Evolutionary conservation across 1,284 basidiomycete genomes (phyloP), one percentile per base, ranked within the genome.

Genomic region (Anthracocystis walkeri): DNA sequence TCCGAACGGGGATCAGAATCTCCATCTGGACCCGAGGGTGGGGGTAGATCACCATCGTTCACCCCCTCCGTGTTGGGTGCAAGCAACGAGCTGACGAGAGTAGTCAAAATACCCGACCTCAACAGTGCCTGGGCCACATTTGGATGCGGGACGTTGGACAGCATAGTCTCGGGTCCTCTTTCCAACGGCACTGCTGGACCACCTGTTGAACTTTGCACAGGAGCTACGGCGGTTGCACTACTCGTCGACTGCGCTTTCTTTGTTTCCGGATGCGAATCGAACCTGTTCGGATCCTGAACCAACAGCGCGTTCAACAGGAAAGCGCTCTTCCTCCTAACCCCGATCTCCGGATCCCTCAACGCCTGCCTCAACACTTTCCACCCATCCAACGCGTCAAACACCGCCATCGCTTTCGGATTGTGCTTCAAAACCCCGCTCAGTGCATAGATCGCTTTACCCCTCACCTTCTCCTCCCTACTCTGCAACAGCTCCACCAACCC

Each of bases 401-500:
- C 86, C 33, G 84, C 76, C 1, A 95, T 90, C 0, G 92, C 93
- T 2, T 88, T 86, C 0, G 89, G 89, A 68, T 91, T 92, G 85
- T 96, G 94, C 84, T 94, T 95, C 52, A 98, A 86, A 0, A 94
- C 85, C 0, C 93, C 91, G 0, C 93, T 95, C 14, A 98, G 86
- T 1, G 92, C 89, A 84, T 98, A 98, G 46, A 95, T 89, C 0
- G 92, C 93, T 86, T 96, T 96, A 35, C 92, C 77, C 23, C 81
- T 64, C 27, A 84, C 76, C 35, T 70, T 72, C 7, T 65, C 58
- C n/a, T 45, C 46, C 90, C 16, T 92, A 89, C 7, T 90, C 89
- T 57, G 89, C 85, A 29, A 87, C 85, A 63, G 44, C 89, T 88
- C 68, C 83, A 65, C 62, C 58, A 72, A 68, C 83, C 53, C 88